These are phyloP conservation scores for Acanthamoeba royreba DNA, from an alignment of 208 protist genomes.

Conservation along the genomic window DNA sequence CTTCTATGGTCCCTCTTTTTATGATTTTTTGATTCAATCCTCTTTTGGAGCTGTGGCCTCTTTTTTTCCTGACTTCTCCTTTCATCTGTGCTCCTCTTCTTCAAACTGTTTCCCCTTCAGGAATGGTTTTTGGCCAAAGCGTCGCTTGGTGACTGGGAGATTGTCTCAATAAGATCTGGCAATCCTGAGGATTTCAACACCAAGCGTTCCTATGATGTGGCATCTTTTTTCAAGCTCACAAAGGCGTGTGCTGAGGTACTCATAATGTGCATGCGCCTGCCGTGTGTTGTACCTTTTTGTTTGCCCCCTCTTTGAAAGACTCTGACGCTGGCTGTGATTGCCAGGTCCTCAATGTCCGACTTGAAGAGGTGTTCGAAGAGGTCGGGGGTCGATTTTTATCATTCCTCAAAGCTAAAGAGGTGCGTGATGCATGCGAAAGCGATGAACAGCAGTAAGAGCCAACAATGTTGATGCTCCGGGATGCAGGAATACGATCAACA, in stretches of 20 bases:
- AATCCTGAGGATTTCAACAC: not conserved
- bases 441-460: no score
- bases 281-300: not conserved
- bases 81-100: no score
- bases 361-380: not conserved
- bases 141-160: not conserved
- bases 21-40: not conserved
- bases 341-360: not conserved
- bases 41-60: no score
- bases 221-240: not conserved
- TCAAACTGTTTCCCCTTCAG: no score
- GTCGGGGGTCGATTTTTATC: not conserved
- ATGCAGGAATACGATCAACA: not conserved
- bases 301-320: not conserved
- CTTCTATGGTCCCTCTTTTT: not conserved
- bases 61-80: no score
- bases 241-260: not conserved
- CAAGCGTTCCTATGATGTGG: not conserved
- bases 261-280: not conserved
- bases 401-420: not conserved
- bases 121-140: not conserved
- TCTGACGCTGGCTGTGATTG: not conserved
- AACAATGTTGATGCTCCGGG: not conserved
- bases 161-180: not conserved
- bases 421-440: not conserved